These are phyloP conservation scores for Fistulinella staudtii DNA, from an alignment of 1,284 basidiomycete species.

Conservation along the genomic window DNA sequence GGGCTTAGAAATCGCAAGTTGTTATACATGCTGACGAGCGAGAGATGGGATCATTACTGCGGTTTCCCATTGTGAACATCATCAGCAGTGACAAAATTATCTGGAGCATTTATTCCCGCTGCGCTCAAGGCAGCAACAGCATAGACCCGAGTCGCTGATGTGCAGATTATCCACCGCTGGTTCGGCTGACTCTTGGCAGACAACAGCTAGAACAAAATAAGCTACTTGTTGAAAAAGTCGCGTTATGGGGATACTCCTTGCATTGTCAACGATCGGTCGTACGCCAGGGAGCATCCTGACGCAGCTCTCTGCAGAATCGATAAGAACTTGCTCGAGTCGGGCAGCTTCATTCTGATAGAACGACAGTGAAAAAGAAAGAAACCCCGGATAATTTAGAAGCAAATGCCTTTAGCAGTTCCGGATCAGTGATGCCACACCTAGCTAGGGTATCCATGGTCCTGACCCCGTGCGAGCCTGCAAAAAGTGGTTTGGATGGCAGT, in stretches of 20 bases:
- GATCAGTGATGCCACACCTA: conserved; percentile 68
- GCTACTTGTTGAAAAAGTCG: background rate
- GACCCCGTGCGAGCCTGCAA: conserved; percentile 73
- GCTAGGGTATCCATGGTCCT: conserved; percentile 77
- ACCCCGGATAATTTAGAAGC: conserved; percentile 6
- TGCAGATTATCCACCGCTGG: conserved; percentile 65
- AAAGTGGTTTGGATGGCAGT: conserved; percentile 1
- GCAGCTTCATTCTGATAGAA: conserved; percentile 51
- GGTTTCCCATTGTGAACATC: conserved; percentile 82
- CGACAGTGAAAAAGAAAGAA: conserved; percentile 2
- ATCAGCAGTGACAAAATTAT: conserved; percentile 73
- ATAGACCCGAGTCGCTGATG: conserved; percentile 61
- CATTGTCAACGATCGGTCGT: conserved; percentile 48
- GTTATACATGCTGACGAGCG: conserved; percentile 11
- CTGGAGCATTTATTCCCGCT: conserved; percentile 53
- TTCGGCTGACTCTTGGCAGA: conserved; percentile 44
- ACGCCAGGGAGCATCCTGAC: conserved; percentile 66
- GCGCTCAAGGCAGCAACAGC: conserved; percentile 51
- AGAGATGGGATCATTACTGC: conserved; percentile 40
- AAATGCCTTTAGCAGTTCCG: conserved; percentile 61
- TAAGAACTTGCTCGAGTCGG: conserved; percentile 67
- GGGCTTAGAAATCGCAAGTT: conserved; percentile 49
- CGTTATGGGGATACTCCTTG: conserved; percentile 19
- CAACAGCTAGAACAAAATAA: conserved; percentile 38
- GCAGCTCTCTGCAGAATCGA: conserved; percentile 52